Conservation (phyloP, 2,329 filamentous ascomycete genomes). For the Colletotrichum scovillei region DNA sequence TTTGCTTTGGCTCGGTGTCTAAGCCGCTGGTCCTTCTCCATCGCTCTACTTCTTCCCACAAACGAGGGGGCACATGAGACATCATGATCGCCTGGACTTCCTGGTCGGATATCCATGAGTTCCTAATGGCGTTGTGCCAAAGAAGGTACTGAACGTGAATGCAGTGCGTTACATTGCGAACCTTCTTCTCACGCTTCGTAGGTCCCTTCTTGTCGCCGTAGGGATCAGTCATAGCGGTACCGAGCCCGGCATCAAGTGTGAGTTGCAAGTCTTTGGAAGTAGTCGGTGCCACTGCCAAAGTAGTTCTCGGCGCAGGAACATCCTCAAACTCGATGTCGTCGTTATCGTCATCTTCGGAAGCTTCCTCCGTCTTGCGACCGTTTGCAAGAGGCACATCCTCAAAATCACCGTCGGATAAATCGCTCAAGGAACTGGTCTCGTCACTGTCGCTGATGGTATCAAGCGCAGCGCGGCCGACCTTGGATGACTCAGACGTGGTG, state of each 20-base stretch:
- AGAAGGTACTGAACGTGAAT: conserved; percentile 89
- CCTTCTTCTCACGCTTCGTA: conserved; percentile 84
- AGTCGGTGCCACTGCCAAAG: conserved; percentile 55
- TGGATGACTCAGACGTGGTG: conserved; percentile 55
- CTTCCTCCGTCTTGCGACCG: conserved; percentile 50
- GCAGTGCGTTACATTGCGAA: conserved; percentile 83
- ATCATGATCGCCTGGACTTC: conserved; percentile 81
- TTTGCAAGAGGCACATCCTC: conserved; percentile 56
- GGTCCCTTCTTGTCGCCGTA: conserved; percentile 82
- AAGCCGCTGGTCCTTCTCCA: conserved; percentile 79
- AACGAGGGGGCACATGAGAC: conserved; percentile 74
- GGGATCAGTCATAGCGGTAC: conserved; percentile 70
- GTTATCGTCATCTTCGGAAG: conserved; percentile 62
- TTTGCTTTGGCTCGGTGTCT: conserved; percentile 51
- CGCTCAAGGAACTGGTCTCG: conserved; percentile 62
- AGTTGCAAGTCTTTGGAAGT: conserved; percentile 78
- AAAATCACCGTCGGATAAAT: conserved; percentile 68
- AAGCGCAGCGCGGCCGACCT: conserved; percentile 55
- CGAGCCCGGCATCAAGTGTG: conserved; percentile 70
- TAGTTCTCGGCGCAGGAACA: conserved; percentile 54
- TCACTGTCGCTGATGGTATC: conserved; percentile 57
- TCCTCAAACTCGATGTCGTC: conserved; percentile 74
- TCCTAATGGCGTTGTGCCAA: conserved; percentile 89
- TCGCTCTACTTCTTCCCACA: conserved; percentile 79
- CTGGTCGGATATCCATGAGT: conserved; percentile 84